A percentile compares a stretch with the other conserved stretches of the same genome.
Conservation (phyloP, 345 rosid genomes). For the Raphanus raphanistrum region DNA sequence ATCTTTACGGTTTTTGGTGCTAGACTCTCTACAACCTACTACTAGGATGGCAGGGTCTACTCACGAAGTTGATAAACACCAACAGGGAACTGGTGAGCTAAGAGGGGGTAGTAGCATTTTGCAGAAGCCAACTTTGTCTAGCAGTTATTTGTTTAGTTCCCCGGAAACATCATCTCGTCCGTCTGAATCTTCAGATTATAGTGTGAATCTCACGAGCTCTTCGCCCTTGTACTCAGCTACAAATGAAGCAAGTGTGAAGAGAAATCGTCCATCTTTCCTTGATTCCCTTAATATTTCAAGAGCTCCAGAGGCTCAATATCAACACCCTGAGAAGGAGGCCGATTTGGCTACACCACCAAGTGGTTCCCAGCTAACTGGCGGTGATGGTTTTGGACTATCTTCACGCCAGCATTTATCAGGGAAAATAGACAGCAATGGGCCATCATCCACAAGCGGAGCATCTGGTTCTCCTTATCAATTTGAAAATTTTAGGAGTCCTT, state of each 20-base stretch:
- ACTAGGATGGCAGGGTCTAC: constrained; percentile 40
- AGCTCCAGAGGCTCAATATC: constrained; percentile 50
- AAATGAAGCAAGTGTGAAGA: constrained; percentile 57
- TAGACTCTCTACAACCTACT: constrained; percentile 46
- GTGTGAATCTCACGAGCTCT: constrained; percentile 50
- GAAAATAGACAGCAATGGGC: constrained; percentile 43
- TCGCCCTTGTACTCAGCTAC: constrained; percentile 39
- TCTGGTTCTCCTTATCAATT: constrained; percentile 37
- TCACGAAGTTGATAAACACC: constrained; percentile 43
- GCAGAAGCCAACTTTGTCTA: constrained; percentile 49
- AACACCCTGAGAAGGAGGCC: constrained; percentile 41
- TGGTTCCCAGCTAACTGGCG: constrained; percentile 42
- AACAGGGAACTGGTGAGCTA: constrained; percentile 33
- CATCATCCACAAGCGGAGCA: constrained; percentile 36
- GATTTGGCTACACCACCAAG: constrained; percentile 40
- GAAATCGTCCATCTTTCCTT: constrained; percentile 86
- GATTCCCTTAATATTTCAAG: constrained; percentile 73
- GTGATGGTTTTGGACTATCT: constrained; percentile 45
- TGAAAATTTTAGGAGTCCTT: constrained; percentile 40
- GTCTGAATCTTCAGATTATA: constrained; percentile 50
- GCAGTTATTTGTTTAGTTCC: constrained; percentile 41
- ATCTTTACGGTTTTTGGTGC: constrained; percentile 35
- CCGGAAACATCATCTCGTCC: constrained; percentile 39
- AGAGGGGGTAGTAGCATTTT: constrained; percentile 40
- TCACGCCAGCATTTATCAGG: constrained; percentile 38